phyloP scores from a whole-genome alignment of 495 filamentous ascomycete genomes.

The Neurospora sp. region DNA sequence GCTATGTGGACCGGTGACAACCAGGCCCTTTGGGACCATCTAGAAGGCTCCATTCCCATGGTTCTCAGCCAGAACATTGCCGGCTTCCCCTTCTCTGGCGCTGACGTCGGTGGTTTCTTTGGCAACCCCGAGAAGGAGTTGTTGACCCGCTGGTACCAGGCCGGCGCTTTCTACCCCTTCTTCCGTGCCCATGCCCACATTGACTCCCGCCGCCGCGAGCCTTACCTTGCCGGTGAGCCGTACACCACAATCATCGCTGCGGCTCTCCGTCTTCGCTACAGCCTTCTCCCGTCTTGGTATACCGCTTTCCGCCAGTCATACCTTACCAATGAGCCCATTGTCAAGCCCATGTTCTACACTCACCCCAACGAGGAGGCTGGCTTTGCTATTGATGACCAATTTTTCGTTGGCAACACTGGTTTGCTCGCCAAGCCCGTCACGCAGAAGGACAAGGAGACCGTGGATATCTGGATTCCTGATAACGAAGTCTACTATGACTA shows the following conservation, averaged over 20 bases:
- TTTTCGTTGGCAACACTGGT: slow-evolving; percentile 80
- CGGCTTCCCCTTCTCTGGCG: slow-evolving; percentile 88
- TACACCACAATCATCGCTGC: slow-evolving; percentile 79
- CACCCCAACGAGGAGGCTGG: slow-evolving; percentile 81
- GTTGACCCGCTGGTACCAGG: slow-evolving; percentile 89
- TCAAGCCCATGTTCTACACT: slow-evolving; percentile 84
- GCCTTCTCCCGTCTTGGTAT: slow-evolving; percentile 89
- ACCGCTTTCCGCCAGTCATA: slow-evolving; percentile 89
- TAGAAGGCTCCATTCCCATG: slow-evolving; percentile 82
- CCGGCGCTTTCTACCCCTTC: slow-evolving; percentile 96
- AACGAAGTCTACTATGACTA: slow-evolving; percentile 89
- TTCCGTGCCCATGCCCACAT: slow-evolving; percentile 98
- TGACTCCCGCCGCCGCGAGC: slow-evolving; percentile 86
- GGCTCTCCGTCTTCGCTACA: slow-evolving; percentile 80
- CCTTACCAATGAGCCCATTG: slow-evolving; percentile 71
- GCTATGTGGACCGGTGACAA: slow-evolving; percentile 99
- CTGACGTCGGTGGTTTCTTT: slow-evolving; percentile 97
- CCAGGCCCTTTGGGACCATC: slow-evolving; percentile 84
- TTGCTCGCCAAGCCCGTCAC: slow-evolving; percentile 83
- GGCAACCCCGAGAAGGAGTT: slow-evolving; percentile 90
- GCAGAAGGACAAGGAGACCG: slow-evolving; percentile 57
- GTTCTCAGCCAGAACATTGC: slow-evolving; percentile 82
- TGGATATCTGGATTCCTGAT: slow-evolving; percentile 78
- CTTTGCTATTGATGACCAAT: slow-evolving; percentile 83
- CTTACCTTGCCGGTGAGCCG: slow-evolving; percentile 77